Conservation (phyloP, 805 yeast species). For the Saccharomycopsis malanga region DNA sequence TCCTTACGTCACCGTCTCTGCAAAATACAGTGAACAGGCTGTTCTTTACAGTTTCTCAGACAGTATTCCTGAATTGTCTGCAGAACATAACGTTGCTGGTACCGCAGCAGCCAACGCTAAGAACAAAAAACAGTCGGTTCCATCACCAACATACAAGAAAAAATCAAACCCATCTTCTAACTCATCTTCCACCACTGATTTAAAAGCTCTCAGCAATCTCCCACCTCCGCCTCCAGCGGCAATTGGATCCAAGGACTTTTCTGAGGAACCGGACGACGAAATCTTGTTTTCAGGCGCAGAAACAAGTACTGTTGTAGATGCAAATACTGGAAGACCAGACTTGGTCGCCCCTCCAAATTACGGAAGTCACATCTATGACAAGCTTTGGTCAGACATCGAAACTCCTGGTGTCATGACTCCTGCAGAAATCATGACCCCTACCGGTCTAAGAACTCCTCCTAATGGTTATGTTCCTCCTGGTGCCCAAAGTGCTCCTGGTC, state of each 20-base stretch:
- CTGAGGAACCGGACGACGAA: conserved; percentile 31
- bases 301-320: conserved; percentile 21
- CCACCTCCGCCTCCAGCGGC: background rate
- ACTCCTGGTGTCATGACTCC: conserved; percentile 31
- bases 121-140: background rate
- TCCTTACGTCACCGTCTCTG: conserved; percentile 73
- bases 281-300: conserved; percentile 30
- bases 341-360: conserved; percentile 81
- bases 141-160: background rate
- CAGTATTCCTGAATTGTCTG: conserved; percentile 10
- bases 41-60: conserved; percentile 20
- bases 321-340: conserved; percentile 33
- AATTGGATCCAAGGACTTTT: conserved; percentile 10
- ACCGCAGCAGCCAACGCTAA: background rate
- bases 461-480: conserved; percentile 14
- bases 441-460: conserved; percentile 25
- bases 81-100: conserved; percentile 2
- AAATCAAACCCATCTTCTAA: conserved; percentile 10
- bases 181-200: conserved; percentile 10
- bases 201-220: background rate
- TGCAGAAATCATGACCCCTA: conserved; percentile 32
- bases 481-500: background rate
- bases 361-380: conserved; percentile 73
- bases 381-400: conserved; percentile 59
- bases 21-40: conserved; percentile 34